Percentiles rank a stretch among this genome's conserved stretches.
Evolutionary conservation across 73 alveolate species (phyloP).

Genomic region (Paramecium octaurelia): DNA sequence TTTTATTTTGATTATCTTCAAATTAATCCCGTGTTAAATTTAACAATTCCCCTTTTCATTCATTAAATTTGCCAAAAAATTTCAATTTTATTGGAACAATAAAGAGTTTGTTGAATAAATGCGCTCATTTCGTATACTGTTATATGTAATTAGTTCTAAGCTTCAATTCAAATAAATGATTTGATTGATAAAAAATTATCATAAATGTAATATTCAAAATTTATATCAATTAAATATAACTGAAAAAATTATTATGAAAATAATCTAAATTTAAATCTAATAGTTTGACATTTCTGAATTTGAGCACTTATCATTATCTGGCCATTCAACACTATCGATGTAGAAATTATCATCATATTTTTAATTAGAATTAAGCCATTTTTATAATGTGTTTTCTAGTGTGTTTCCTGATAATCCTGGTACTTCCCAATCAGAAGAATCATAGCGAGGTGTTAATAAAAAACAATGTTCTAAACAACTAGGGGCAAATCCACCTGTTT

Average conservation of each 20-base stretch:
- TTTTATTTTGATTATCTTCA: too few species aligned
- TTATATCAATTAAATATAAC: not conserved
- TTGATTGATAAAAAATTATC: too few species aligned
- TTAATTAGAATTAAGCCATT: not conserved
- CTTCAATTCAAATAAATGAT: too few species aligned
- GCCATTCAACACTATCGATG: not conserved
- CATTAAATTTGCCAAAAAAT: too few species aligned
- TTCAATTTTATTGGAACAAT: too few species aligned
- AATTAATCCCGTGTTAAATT: too few species aligned
- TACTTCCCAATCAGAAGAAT: not conserved
- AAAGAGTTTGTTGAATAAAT: too few species aligned
- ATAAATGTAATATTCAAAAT: too few species aligned
- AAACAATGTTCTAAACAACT: not conserved
- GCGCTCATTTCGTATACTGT: too few species aligned
- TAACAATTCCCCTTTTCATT: too few species aligned
- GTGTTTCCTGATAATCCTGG: conserved; percentile 19
- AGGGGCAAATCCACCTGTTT: conserved; percentile 39
- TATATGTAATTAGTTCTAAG: too few species aligned
- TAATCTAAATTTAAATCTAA: not conserved
- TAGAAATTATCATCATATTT: not conserved
- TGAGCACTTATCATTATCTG: not conserved
- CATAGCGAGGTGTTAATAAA: not conserved
- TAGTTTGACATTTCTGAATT: not conserved
- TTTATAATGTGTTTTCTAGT: not conserved
- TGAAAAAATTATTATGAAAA: not conserved